A percentile compares a stretch with the other conserved stretches of the same genome.
phyloP scores from a whole-genome alignment of 345 rosid species.

The Salix viminalis region DNA sequence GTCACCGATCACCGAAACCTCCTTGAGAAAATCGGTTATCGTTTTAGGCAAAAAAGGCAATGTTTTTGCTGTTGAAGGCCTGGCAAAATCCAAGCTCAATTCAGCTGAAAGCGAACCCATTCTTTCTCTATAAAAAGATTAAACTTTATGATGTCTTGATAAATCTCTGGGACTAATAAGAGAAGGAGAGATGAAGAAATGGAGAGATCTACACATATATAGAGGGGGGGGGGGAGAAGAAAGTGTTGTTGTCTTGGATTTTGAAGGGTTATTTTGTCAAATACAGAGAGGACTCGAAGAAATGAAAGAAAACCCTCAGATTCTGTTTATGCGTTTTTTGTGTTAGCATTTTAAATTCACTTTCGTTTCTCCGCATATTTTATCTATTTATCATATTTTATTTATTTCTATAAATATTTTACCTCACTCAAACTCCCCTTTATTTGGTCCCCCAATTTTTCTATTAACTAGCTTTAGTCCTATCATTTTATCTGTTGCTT shows the following conservation, averaged over 20 bases:
- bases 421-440: background rate
- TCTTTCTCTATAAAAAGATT: background rate
- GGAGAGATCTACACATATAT: conserved; percentile 35
- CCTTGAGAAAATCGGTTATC: conserved; percentile 47
- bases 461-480: background rate
- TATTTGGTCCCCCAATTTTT: background rate
- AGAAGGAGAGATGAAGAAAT: conserved; percentile 15
- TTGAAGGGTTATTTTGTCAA: background rate
- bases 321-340: conserved; percentile 30
- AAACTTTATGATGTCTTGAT: background rate
- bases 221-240: conserved; percentile 17
- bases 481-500: background rate
- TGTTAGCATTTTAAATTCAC: conserved; percentile 14
- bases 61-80: conserved; percentile 27
- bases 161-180: background rate
- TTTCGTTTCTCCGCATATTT: conserved; percentile 65
- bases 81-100: conserved; percentile 59
- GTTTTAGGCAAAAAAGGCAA: conserved; percentile 34
- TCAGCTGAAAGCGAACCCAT: conserved; percentile 63
- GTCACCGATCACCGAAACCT: conserved; percentile 43
- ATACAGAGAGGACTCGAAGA: background rate
- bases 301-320: background rate
- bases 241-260: background rate
- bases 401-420: background rate
- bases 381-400: conserved; percentile 22